Evolutionary conservation across 805 yeast genomes (phyloP), one percentile per base, ranked within the genome.

Genomic region (Starmerella bombi): DNA sequence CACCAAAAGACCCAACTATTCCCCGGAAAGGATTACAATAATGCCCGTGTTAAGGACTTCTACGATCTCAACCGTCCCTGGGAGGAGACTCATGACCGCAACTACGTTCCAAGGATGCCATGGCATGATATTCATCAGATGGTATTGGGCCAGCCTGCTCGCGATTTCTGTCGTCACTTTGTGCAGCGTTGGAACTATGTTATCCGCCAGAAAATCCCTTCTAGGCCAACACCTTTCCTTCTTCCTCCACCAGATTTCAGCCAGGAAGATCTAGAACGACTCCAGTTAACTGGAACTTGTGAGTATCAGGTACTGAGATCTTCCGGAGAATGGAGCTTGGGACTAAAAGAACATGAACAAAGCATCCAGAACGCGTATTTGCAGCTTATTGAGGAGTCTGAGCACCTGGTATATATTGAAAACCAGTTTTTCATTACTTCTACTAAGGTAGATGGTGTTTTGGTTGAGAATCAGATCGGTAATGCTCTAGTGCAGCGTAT

Each of bases 101-200:
- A 70, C 14, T 59, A 59, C 16, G 70, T 73, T 17, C 97, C 98
- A 2, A 72, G 99, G 52, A 91, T 91, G 99, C 98, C 98, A 8
- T 91, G 98, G 99, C 99, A 91, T 60, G 99, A 91, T 68, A 83
- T 91, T 29, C 97, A 91, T 51, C 91, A 86, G 93, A 75, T 85
- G 63, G 76, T 93, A 1, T 74, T 86, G 2, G 99, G 99, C 12
- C 93, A 86, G 54, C 75, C 86, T 3, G 98, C 97, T 0, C 70
- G 96, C 44, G 99, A 91, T 59, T 61, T 88, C 38, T 72, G 93
- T 0, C 72, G 98, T 42, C 97, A 91, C 59, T 91, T 93, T 61
- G 93, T 85, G 12, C 98, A 91, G 63, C 72, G 99, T 53, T 91
- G 98, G 98, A 91, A 91, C 58, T 91, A 83, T 56, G 66, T 91